Percentiles rank a stretch among this genome's conserved stretches.
These are phyloP conservation scores for Sporobolus alterniflorus DNA, from an alignment of 202 grass and related monocot genomes.

Conservation along the genomic window DNA sequence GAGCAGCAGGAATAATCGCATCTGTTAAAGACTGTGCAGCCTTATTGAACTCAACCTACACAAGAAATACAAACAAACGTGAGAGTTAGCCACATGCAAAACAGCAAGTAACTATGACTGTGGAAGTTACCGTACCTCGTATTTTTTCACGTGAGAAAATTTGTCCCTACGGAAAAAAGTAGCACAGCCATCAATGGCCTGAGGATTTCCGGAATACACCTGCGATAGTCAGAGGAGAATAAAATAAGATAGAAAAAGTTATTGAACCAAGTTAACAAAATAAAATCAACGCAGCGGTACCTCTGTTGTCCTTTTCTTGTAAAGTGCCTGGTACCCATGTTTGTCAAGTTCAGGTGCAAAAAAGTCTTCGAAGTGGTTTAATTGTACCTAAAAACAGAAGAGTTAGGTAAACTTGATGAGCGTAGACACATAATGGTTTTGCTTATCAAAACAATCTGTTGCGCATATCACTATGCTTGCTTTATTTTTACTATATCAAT, in stretches of 20 bases:
- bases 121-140: conserved; percentile 64
- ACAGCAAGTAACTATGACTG: conserved; percentile 10
- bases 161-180: conserved; percentile 97
- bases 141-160: conserved; percentile 99
- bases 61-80: conserved; percentile 13
- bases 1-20: conserved; percentile 77
- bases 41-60: conserved; percentile 98
- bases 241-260: conserved; percentile 5
- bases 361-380: conserved; percentile 92
- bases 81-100: conserved; percentile 41
- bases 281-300: conserved; percentile 35
- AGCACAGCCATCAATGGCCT: conserved; percentile 84
- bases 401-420: conserved; percentile 24
- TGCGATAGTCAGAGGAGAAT: conserved; percentile 43
- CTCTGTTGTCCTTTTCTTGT: conserved; percentile 97
- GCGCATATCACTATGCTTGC: background rate
- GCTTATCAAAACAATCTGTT: background rate
- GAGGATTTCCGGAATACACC: conserved; percentile 76
- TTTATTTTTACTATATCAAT: no score
- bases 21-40: conserved; percentile 98
- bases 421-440: background rate
- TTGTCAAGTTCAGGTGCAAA: conserved; percentile 98
- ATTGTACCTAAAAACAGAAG: conserved; percentile 76
- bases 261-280: conserved; percentile 26
- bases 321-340: conserved; percentile 98